Conservation (phyloP, 257 asterid species). For the Salvia rosmarinus region DNA sequence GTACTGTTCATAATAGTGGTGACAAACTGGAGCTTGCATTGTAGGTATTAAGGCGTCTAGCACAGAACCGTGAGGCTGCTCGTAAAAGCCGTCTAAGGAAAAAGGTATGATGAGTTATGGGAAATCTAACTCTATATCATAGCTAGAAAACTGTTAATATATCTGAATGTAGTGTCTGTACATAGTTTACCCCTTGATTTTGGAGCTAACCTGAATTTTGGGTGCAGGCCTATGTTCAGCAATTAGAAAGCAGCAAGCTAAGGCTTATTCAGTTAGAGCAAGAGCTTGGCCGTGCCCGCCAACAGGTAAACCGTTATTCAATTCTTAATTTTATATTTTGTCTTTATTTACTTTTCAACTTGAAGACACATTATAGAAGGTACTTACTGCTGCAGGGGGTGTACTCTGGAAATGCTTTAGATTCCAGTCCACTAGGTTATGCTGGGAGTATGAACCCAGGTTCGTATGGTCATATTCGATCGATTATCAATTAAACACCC, state of each 20-base stretch:
- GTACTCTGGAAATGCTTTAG: constrained; percentile 56
- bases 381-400: constrained; percentile 54
- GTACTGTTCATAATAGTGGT: background rate
- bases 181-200: background rate
- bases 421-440: constrained; percentile 61
- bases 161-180: background rate
- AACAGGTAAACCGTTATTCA: constrained; percentile 52
- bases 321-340: background rate
- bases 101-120: constrained; percentile 32
- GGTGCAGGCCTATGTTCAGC: constrained; percentile 92
- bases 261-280: constrained; percentile 84
- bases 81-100: constrained; percentile 77
- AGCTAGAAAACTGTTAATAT: background rate
- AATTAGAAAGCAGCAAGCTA: constrained; percentile 75
- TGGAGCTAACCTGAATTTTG: constrained; percentile 8
- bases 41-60: constrained; percentile 85
- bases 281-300: constrained; percentile 73
- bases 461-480: constrained; percentile 36
- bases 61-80: constrained; percentile 98
- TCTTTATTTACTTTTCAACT: background rate
- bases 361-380: constrained; percentile 10
- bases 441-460: constrained; percentile 71
- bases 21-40: constrained; percentile 22
- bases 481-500: background rate
- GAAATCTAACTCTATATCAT: background rate